Conservation (phyloP, 2,329 filamentous ascomycete genomes). For the Fusarium nygamai region DNA sequence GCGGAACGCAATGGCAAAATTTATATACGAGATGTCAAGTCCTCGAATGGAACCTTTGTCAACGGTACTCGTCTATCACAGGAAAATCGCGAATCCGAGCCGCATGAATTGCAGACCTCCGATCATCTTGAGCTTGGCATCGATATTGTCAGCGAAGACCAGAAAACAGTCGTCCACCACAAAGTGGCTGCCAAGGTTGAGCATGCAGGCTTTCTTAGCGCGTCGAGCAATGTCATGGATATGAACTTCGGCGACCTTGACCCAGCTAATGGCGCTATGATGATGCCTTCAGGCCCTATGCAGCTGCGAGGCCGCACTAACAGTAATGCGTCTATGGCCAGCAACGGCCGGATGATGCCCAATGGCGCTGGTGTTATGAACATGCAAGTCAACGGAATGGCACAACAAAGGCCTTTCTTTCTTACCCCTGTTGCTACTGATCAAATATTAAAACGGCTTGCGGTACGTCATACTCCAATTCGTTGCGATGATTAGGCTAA, state of each 20-base stretch:
- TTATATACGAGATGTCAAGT: slow-evolving; percentile 97
- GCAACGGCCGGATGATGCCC: slow-evolving; percentile 69
- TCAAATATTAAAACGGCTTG: slow-evolving; percentile 80
- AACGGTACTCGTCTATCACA: slow-evolving; percentile 90
- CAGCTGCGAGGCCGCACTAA: slow-evolving; percentile 76
- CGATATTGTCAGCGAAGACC: slow-evolving; percentile 98
- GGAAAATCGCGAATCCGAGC: slow-evolving; percentile 96
- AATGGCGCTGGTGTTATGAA: slow-evolving; percentile 55
- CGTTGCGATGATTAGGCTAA: slow-evolving; percentile 28
- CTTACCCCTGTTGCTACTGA: slow-evolving; percentile 91
- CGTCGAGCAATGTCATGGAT: slow-evolving; percentile 81
- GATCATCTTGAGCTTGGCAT: slow-evolving; percentile 96
- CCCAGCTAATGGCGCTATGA: slow-evolving; percentile 77
- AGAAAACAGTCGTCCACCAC: slow-evolving; percentile 98
- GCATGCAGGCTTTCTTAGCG: slow-evolving; percentile 85
- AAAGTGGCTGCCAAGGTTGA: slow-evolving; percentile 98
- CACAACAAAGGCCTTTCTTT: slow-evolving; percentile 85
- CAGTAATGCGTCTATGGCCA: slow-evolving; percentile 71
- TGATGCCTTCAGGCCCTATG: slow-evolving; percentile 75
- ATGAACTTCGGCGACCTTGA: slow-evolving; percentile 94
- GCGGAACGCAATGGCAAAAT: slow-evolving; percentile 87
- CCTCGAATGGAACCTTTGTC: slow-evolving; percentile 98
- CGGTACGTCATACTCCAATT: slow-evolving; percentile 42
- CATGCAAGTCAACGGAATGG: slow-evolving; percentile 66
- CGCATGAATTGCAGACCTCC: slow-evolving; percentile 89